A percentile compares a stretch with the other conserved stretches of the same genome.
Conservation (phyloP, 805 yeast genomes). For the Zygosaccharomyces rouxii region DNA sequence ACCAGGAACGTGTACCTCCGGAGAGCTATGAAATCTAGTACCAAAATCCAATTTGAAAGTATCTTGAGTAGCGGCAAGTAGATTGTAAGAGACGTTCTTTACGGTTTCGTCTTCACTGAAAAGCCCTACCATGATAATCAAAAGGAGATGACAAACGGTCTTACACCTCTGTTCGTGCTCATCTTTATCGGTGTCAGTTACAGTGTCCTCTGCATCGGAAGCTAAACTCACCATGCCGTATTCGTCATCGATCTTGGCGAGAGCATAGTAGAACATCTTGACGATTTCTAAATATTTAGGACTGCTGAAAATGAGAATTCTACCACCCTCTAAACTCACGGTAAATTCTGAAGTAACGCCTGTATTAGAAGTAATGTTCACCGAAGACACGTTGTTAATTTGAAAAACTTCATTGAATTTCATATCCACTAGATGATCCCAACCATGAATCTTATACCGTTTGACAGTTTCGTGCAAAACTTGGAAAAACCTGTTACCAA, state of each 20-base stretch:
- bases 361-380: constrained; percentile 40
- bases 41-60: constrained; percentile 60
- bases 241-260: constrained; percentile 46
- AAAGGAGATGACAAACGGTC: constrained; percentile 54
- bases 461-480: constrained; percentile 44
- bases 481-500: constrained; percentile 69
- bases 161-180: constrained; percentile 30
- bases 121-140: constrained; percentile 64
- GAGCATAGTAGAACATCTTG: constrained; percentile 63
- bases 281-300: constrained; percentile 59
- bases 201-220: constrained; percentile 8
- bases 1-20: constrained; percentile 62
- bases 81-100: constrained; percentile 56
- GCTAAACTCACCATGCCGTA: constrained; percentile 13
- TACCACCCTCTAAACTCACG: constrained; percentile 37
- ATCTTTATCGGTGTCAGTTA: constrained; percentile 27
- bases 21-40: constrained; percentile 48
- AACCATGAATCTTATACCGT: constrained; percentile 36
- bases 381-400: constrained; percentile 39
- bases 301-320: constrained; percentile 42
- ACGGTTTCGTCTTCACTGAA: constrained; percentile 56
- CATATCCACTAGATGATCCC: constrained; percentile 35
- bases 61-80: constrained; percentile 57
- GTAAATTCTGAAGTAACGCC: constrained; percentile 51
- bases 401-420: constrained; percentile 42